phyloP scores from a whole-genome alignment of 352 stramenopile species.

The Phytophthora citricola region DNA sequence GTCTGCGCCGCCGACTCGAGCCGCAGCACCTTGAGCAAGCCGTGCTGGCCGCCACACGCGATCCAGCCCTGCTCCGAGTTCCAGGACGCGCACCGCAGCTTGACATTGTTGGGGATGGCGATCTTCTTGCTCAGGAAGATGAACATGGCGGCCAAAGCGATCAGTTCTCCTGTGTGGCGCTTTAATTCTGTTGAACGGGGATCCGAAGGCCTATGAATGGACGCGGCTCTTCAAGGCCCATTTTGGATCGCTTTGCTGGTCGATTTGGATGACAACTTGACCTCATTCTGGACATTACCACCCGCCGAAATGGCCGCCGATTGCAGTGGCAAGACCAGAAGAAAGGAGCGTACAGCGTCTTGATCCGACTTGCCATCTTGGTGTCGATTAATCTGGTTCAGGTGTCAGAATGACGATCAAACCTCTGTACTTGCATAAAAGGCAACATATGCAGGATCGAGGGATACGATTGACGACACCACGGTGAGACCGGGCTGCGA shows the following conservation, averaged over 20 bases:
- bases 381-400: background rate
- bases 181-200: background rate
- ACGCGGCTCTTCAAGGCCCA: slow-evolving; percentile 21
- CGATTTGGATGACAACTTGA: background rate
- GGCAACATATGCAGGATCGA: slow-evolving; percentile 12
- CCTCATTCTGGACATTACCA: background rate
- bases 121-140: slow-evolving; percentile 97
- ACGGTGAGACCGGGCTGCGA: slow-evolving; percentile 1
- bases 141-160: slow-evolving; percentile 72
- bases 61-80: slow-evolving; percentile 96
- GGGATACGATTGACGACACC: slow-evolving; percentile 17
- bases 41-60: slow-evolving; percentile 93
- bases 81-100: slow-evolving; percentile 92
- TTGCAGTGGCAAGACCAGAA: background rate
- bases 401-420: slow-evolving; percentile 13
- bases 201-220: slow-evolving; percentile 7
- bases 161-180: background rate
- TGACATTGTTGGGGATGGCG: slow-evolving; percentile 94
- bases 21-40: slow-evolving; percentile 93
- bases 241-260: background rate
- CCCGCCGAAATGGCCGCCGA: background rate
- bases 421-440: slow-evolving; percentile 18
- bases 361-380: slow-evolving; percentile 9
- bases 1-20: slow-evolving; percentile 80
- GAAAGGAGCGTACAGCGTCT: background rate